Evolutionary conservation across 192 early-diverging fungal species (phyloP).

Genomic region (Backusella liffmaniae): DNA sequence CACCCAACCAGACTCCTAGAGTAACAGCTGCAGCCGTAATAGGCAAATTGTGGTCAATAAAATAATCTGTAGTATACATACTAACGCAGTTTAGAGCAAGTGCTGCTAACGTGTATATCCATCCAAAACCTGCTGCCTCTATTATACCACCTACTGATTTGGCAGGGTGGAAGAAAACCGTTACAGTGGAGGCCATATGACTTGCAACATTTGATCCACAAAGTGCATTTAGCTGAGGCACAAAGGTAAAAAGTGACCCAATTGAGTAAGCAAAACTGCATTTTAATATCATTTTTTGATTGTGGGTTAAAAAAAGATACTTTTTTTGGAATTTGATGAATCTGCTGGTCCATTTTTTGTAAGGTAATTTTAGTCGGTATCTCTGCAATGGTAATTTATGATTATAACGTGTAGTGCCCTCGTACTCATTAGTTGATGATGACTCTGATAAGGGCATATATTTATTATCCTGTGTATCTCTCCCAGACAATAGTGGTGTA

Average conservation of each 20-base stretch:
- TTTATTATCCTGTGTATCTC: not conserved
- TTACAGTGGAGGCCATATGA: conserved; percentile 66
- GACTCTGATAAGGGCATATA: not conserved
- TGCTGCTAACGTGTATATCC: conserved; percentile 35
- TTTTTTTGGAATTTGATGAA: not conserved
- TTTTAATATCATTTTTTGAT: conserved; percentile 47
- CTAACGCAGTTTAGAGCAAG: conserved; percentile 35
- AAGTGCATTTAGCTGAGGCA: conserved; percentile 48
- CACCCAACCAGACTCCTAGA: conserved; percentile 45
- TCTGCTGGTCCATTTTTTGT: not conserved
- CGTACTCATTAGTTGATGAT: not conserved
- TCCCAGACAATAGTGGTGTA: not conserved
- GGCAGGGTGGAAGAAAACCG: conserved; percentile 71
- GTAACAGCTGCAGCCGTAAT: conserved; percentile 36
- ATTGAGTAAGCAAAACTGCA: conserved; percentile 61
- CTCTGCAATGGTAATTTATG: not conserved
- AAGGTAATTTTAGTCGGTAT: not conserved
- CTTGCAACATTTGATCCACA: conserved; percentile 53
- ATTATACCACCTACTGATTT: conserved; percentile 62
- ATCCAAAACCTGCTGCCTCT: conserved; percentile 41
- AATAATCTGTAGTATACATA: conserved; percentile 44
- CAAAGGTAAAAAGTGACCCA: conserved; percentile 65
- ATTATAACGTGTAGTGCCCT: not conserved
- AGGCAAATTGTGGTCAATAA: conserved; percentile 30
- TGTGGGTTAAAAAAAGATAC: not conserved